Conservation (phyloP, 345 rosid species). For the Garcia nutans region DNA sequence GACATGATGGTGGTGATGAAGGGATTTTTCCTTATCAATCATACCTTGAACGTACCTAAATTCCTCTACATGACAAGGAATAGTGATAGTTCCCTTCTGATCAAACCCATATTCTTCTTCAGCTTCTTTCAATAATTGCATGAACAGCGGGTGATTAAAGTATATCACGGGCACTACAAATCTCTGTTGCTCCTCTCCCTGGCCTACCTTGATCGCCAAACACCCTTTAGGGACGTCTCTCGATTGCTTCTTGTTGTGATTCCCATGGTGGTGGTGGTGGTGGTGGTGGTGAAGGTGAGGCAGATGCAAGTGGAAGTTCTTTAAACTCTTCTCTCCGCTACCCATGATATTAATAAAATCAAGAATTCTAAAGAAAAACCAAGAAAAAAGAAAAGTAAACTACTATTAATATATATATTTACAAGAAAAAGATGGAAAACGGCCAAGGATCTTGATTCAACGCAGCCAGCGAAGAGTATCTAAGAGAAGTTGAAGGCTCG, state of each 20-base stretch:
- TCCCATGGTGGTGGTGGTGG: background rate
- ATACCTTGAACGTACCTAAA: conserved; percentile 32
- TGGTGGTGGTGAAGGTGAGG: conserved; percentile 22
- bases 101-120: conserved; percentile 36
- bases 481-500: conserved; percentile 34
- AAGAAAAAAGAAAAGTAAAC: background rate
- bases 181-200: conserved; percentile 35
- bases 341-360: conserved; percentile 30
- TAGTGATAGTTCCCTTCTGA: conserved; percentile 32
- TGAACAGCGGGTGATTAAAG: conserved; percentile 34
- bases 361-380: background rate
- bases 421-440: conserved; percentile 27
- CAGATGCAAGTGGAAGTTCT: conserved; percentile 23
- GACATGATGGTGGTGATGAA: conserved; percentile 45
- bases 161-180: conserved; percentile 33
- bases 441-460: conserved; percentile 49
- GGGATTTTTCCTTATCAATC: conserved; percentile 60
- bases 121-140: conserved; percentile 27
- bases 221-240: conserved; percentile 32
- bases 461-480: conserved; percentile 37
- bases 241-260: conserved; percentile 11
- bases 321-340: conserved; percentile 34
- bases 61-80: conserved; percentile 38
- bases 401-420: conserved; percentile 9
- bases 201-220: conserved; percentile 34